These are phyloP conservation scores for Zoysia japonica DNA, from an alignment of 176 grass and related monocot species.

Conservation along the genomic window DNA sequence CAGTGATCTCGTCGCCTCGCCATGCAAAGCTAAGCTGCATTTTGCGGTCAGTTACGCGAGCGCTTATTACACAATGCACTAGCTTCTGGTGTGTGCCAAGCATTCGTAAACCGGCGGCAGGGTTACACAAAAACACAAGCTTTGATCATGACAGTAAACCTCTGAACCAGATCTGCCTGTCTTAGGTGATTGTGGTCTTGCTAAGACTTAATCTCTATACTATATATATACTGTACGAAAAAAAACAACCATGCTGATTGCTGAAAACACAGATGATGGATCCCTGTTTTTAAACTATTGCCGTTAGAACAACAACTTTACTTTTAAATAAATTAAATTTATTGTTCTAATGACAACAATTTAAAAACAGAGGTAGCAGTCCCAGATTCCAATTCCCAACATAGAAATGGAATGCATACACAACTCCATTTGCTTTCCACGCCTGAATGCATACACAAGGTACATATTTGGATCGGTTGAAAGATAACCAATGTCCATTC, in stretches of 20 bases:
- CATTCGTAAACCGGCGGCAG: neutral
- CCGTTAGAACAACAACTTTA: no score
- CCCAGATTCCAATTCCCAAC: neutral
- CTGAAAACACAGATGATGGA: no score
- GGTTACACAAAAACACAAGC: neutral
- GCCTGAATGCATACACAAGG: neutral
- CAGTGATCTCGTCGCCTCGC: neutral
- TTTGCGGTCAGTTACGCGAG: neutral
- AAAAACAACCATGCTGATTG: no score
- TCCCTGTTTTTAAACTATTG: no score
- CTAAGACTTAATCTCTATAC: no score
- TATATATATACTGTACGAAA: no score
- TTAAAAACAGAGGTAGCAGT: no score
- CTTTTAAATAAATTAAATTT: no score
- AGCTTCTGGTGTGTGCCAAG: neutral
- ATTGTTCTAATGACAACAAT: no score
- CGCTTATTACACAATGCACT: neutral
- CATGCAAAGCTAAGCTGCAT: neutral
- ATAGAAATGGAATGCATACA: neutral
- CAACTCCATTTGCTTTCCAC: neutral
- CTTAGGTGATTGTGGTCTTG: no score
- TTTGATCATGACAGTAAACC: neutral
- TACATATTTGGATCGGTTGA: neutral
- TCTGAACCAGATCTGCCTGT: neutral
- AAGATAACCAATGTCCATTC: neutral